Evolutionary conservation across 176 grass and related monocot genomes (phyloP).

Genomic region (Neostapfia colusana): DNA sequence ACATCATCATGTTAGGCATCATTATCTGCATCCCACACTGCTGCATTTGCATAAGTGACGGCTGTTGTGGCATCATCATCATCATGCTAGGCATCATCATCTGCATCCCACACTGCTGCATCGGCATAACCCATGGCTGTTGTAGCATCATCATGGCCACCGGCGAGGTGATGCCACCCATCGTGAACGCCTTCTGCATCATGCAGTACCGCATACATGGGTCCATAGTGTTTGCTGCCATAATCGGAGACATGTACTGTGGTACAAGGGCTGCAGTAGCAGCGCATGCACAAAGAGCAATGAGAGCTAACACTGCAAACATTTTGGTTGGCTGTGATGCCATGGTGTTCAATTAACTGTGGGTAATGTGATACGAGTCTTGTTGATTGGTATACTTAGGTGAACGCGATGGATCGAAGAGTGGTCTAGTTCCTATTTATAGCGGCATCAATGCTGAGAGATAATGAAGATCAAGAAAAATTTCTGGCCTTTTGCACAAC

Average conservation of each 20-base stretch:
- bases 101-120: background rate
- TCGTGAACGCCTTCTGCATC: no score
- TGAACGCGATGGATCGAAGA: background rate
- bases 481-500: no score
- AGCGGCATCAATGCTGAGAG: no score
- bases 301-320: background rate
- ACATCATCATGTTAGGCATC: no score
- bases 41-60: no score
- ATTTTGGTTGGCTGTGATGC: background rate
- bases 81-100: no score
- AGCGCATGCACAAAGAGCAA: slow-evolving; percentile 1
- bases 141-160: background rate
- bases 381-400: no score
- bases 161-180: background rate
- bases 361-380: background rate
- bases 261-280: background rate
- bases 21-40: background rate
- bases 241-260: background rate
- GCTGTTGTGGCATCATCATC: background rate
- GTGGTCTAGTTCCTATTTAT: background rate
- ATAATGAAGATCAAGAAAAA: no score
- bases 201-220: no score
- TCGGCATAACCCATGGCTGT: no score
- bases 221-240: background rate
- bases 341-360: background rate